These are phyloP conservation scores for Beauveria caledonica DNA, from an alignment of 2,329 filamentous ascomycete species.

Conservation along the genomic window DNA sequence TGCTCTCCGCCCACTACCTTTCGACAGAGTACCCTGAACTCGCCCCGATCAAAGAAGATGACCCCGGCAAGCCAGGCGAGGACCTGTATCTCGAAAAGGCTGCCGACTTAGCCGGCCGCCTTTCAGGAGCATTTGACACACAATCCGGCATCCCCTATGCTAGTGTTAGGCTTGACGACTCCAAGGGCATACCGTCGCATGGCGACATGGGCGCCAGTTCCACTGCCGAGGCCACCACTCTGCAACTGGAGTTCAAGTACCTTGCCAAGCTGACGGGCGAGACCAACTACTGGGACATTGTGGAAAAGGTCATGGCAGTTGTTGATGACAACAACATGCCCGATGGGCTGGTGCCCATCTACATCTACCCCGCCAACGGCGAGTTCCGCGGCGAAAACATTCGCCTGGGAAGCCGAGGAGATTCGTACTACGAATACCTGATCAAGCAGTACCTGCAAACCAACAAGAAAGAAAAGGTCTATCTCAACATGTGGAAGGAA, in stretches of 20 bases:
- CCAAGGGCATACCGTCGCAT: conserved; percentile 71
- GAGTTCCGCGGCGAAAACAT: conserved; percentile 79
- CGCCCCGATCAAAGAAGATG: conserved; percentile 64
- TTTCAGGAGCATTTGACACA: conserved; percentile 83
- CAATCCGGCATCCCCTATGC: conserved; percentile 80
- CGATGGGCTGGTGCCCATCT: conserved; percentile 87
- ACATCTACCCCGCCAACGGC: conserved; percentile 71
- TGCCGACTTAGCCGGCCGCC: conserved; percentile 79
- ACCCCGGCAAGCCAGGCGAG: conserved; percentile 65
- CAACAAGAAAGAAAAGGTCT: conserved; percentile 73
- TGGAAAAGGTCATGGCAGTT: conserved; percentile 84
- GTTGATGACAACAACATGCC: conserved; percentile 72
- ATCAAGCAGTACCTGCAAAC: conserved; percentile 99
- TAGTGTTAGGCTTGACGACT: conserved; percentile 77
- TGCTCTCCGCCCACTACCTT: conserved; percentile 92
- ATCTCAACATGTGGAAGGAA: conserved; percentile 90
- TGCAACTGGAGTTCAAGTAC: conserved; percentile 97
- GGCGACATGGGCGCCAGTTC: conserved; percentile 81
- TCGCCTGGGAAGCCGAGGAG: conserved; percentile 83
- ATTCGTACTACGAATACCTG: conserved; percentile 98
- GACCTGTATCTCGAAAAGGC: conserved; percentile 96
- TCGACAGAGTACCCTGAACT: conserved; percentile 74
- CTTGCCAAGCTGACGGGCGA: conserved; percentile 91
- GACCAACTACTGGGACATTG: conserved; percentile 82
- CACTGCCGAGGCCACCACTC: conserved; percentile 82